Percentiles rank a stretch among this genome's conserved stretches.
phyloP scores from a whole-genome alignment of 2,329 filamentous ascomycete genomes.

The Claviceps arundinis region DNA sequence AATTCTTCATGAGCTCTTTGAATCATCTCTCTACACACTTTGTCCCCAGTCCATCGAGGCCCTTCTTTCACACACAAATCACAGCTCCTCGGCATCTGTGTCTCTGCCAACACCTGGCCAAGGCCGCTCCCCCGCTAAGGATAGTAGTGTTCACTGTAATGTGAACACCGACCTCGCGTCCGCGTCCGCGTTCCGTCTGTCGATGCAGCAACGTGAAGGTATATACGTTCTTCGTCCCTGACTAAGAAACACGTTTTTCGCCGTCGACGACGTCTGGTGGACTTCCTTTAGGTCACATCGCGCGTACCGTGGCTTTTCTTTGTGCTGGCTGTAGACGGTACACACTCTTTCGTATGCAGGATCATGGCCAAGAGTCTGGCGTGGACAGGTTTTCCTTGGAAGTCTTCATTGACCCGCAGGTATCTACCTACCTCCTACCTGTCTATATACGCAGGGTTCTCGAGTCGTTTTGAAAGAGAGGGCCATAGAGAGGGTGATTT shows the following conservation, averaged over 20 bases:
- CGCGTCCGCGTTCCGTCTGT: background rate
- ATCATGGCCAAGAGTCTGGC: too few relatives aligned
- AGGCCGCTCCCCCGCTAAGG: background rate
- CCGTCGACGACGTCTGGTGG: background rate
- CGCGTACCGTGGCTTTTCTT: too few relatives aligned
- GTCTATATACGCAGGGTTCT: too few relatives aligned
- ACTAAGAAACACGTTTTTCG: background rate
- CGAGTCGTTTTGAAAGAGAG: too few relatives aligned
- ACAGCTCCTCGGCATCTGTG: background rate
- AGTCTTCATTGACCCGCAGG: too few relatives aligned
- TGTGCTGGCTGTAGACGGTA: too few relatives aligned
- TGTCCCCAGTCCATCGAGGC: background rate
- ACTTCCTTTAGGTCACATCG: too few relatives aligned
- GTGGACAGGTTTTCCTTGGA: too few relatives aligned
- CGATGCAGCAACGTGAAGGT: constrained; percentile 5
- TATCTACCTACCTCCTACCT: too few relatives aligned
- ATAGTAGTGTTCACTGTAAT: constrained; percentile 1
- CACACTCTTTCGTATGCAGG: too few relatives aligned
- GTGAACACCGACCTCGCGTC: constrained; percentile 1
- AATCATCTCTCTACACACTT: background rate
- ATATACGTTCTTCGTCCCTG: constrained; percentile 1
- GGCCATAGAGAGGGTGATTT: too few relatives aligned
- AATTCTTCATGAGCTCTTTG: too few relatives aligned
- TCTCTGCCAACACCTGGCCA: background rate
- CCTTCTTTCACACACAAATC: background rate